Percentiles rank a stretch among this genome's conserved stretches.
Evolutionary conservation across 495 filamentous ascomycete genomes (phyloP).

Genomic region (Aspergillus avenaceus): DNA sequence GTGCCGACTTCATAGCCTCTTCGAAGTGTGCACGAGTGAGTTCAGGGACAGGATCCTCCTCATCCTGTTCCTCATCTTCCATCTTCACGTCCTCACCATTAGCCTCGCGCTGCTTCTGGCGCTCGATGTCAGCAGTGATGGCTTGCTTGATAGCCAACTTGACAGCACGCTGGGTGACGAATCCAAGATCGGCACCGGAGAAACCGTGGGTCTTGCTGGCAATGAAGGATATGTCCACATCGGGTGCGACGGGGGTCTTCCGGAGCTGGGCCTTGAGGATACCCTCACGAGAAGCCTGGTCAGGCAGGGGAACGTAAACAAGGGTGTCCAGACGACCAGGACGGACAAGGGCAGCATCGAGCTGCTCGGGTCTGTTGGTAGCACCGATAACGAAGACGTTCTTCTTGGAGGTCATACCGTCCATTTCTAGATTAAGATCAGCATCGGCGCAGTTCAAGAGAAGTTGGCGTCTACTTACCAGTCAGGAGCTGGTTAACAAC

Average conservation of each 20-base stretch:
- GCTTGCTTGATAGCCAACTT: slow-evolving; percentile 99
- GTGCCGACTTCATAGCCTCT: slow-evolving; percentile 92
- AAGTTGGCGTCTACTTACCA: too few species aligned
- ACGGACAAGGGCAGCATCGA: slow-evolving; percentile 95
- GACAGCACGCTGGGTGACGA: slow-evolving; percentile 97
- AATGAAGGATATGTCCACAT: slow-evolving; percentile 87
- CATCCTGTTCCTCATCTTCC: slow-evolving; percentile 69
- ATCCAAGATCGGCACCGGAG: slow-evolving; percentile 98
- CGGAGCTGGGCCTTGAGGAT: slow-evolving; percentile 96
- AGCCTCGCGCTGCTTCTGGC: slow-evolving; percentile 80
- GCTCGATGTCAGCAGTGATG: slow-evolving; percentile 86
- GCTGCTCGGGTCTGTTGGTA: slow-evolving; percentile 96
- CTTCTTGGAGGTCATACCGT: slow-evolving; percentile 99
- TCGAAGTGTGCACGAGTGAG: slow-evolving; percentile 96
- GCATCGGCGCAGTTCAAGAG: too few species aligned
- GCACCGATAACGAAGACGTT: slow-evolving; percentile 99
- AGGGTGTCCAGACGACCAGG: slow-evolving; percentile 97
- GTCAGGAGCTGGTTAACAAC: slow-evolving; percentile 99
- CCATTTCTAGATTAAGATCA: slow-evolving; percentile 86
- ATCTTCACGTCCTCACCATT: slow-evolving; percentile 75
- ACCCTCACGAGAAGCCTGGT: slow-evolving; percentile 77
- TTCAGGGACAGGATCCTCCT: slow-evolving; percentile 92
- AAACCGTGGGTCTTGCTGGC: slow-evolving; percentile 97
- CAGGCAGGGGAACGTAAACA: slow-evolving; percentile 95
- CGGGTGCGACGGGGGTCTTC: slow-evolving; percentile 88